Evolutionary conservation across 495 filamentous ascomycete species (phyloP).

Genomic region (Xylaria bambusicola): DNA sequence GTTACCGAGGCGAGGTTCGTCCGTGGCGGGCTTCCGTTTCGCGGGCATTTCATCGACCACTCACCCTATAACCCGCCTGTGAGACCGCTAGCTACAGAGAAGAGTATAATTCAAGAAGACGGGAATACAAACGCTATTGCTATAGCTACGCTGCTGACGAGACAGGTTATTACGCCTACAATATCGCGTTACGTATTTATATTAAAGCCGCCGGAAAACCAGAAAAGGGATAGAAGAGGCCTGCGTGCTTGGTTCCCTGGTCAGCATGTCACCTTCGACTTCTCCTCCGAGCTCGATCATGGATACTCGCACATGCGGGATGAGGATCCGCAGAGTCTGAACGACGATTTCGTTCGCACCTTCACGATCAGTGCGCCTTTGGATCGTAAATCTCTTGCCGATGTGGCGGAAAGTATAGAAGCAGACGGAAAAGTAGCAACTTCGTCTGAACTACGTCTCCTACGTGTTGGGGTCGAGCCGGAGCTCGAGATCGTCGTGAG

Average conservation of each 20-base stretch:
- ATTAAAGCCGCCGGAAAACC: constrained; percentile 31
- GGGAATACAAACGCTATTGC: constrained; percentile 21
- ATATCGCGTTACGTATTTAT: constrained; percentile 65
- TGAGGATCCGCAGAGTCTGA: constrained; percentile 72
- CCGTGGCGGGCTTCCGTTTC: constrained; percentile 63
- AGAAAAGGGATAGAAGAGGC: neutral
- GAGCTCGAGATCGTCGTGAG: constrained; percentile 73
- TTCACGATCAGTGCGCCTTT: constrained; percentile 69
- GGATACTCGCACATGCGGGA: constrained; percentile 84
- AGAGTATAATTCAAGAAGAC: neutral
- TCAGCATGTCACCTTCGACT: constrained; percentile 74
- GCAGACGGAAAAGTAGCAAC: neutral
- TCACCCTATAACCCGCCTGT: constrained; percentile 68
- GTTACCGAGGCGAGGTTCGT: constrained; percentile 64
- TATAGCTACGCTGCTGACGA: constrained; percentile 54
- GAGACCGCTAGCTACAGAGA: constrained; percentile 34
- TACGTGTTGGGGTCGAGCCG: constrained; percentile 14
- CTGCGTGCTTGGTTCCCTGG: constrained; percentile 59
- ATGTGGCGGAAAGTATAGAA: neutral
- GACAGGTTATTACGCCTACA: constrained; percentile 61
- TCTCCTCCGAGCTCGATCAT: constrained; percentile 62
- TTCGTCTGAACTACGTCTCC: neutral
- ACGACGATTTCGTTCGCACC: constrained; percentile 80
- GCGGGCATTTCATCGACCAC: constrained; percentile 55
- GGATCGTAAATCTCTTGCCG: constrained; percentile 24